Conservation (phyloP, 768 basidiomycete species). For the Myochromella boudieri region DNA sequence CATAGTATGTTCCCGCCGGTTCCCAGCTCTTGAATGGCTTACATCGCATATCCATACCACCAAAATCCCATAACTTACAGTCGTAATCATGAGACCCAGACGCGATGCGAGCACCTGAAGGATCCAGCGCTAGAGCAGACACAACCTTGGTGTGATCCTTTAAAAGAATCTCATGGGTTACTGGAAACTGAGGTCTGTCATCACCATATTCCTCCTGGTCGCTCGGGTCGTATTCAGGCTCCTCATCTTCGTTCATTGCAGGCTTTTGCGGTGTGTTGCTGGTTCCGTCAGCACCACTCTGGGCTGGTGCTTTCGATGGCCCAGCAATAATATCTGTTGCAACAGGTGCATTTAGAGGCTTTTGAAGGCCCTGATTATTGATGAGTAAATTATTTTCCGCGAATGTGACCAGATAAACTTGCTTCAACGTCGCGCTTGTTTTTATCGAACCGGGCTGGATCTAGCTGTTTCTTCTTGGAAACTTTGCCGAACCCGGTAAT, state of each 20-base stretch:
- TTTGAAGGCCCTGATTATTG: constrained; percentile 1
- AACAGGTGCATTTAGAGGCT: not conserved
- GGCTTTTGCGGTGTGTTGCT: constrained; percentile 24
- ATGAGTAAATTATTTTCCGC: constrained; percentile 2
- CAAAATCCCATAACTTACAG: constrained; percentile 98
- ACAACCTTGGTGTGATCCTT: constrained; percentile 97
- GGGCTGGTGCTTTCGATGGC: constrained; percentile 14
- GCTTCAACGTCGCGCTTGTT: constrained; percentile 61
- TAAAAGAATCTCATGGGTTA: constrained; percentile 86
- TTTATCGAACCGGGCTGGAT: constrained; percentile 79
- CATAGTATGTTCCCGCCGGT: constrained; percentile 90
- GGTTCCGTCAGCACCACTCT: constrained; percentile 18
- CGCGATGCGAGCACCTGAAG: constrained; percentile 87
- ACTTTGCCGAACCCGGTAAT: constrained; percentile 83
- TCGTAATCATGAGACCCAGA: constrained; percentile 98
- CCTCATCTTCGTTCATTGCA: constrained; percentile 26
- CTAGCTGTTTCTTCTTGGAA: constrained; percentile 61
- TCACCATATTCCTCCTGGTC: constrained; percentile 44
- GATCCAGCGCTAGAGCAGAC: constrained; percentile 88
- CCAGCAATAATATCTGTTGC: constrained; percentile 15
- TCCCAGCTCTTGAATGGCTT: constrained; percentile 98
- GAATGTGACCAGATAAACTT: constrained; percentile 4
- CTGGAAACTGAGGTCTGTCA: constrained; percentile 70
- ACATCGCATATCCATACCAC: constrained; percentile 89
- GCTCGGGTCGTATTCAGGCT: constrained; percentile 61